Base-by-base conservation (phyloP, 768 basidiomycete species). In the Tulasnella sp. region DNA sequence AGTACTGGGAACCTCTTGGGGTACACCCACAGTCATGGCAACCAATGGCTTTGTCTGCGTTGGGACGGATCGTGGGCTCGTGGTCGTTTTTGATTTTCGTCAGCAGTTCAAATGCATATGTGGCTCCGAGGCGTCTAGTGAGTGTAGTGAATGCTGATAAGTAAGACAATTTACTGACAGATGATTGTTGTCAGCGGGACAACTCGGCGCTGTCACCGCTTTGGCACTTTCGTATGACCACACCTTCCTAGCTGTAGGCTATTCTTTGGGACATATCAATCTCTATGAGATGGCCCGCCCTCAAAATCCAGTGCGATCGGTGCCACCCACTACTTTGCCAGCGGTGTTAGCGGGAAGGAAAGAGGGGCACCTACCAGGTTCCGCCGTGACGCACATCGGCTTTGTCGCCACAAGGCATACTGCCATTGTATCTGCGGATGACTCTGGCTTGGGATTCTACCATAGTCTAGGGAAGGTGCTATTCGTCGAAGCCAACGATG, bases 371-470 rank as follows among this genome's bases (percentile, higher is more conserved):
- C 84, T 98, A 23, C 83, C 86, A 32, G 93, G 93, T 15, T 92
- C 93, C 2, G 88, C 89, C 20, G 96, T 99, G 71, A 86, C 93
- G 78, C 92, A 87, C 82, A 85, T 99, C 61, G 91, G 90, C 39
- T 99, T 99, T 82, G 89, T 99, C 10, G 95, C 94, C 16, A 92
- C 91, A 26, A 88, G 97, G 55, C 97, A 98, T 81, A 99, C 98
- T 2, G 96, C 95, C 5, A 88, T 99, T 73, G 90, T 98, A 55
- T 92, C 92, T 5, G 93, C 94, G 2, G 98, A 99, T 83, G 93
- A 97, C 78, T 85, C 88, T 80, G 98, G 98, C 0, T 87, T 98
- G 11, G 94, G 95, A 0, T 99, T 99, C 84, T 98, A 94, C 83
- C 96, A 98, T 84, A 93, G 92, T 76, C 86, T 99, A 5, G 95